phyloP scores from a whole-genome alignment of 2,329 filamentous ascomycete species.

The Aspergillus uvarum region DNA sequence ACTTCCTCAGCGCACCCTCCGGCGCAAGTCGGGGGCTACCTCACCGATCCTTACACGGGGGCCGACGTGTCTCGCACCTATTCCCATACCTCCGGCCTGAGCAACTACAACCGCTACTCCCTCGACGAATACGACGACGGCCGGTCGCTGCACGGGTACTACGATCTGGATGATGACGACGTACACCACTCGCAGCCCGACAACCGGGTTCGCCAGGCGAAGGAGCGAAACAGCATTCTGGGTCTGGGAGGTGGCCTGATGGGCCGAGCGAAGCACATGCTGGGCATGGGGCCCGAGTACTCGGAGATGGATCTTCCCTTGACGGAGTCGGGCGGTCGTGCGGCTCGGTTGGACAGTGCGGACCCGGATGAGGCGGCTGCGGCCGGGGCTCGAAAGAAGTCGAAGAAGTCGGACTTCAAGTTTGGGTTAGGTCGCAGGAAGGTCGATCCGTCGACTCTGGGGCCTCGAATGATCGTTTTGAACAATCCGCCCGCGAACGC shows the following conservation, averaged over 20 bases:
- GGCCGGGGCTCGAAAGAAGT: slow-evolving; percentile 55
- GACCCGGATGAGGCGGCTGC: slow-evolving; percentile 43
- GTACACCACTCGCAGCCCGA: slow-evolving; percentile 56
- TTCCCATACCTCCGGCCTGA: slow-evolving; percentile 76
- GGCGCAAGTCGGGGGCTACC: slow-evolving; percentile 34
- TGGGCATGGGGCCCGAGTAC: slow-evolving; percentile 84
- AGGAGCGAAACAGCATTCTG: slow-evolving; percentile 85
- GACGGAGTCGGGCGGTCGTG: slow-evolving; percentile 68
- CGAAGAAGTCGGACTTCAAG: slow-evolving; percentile 77
- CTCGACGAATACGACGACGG: slow-evolving; percentile 81
- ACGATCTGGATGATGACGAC: slow-evolving; percentile 61
- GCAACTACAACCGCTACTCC: slow-evolving; percentile 90
- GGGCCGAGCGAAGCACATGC: slow-evolving; percentile 82
- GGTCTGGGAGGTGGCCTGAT: slow-evolving; percentile 82
- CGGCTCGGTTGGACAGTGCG: slow-evolving; percentile 46
- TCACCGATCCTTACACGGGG: slow-evolving; percentile 40
- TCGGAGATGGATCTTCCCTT: slow-evolving; percentile 98
- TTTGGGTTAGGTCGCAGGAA: slow-evolving; percentile 86
- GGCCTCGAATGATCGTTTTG: slow-evolving; percentile 87
- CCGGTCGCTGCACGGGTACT: slow-evolving; percentile 68
- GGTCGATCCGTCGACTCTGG: slow-evolving; percentile 83
- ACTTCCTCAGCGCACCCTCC: slow-evolving; percentile 36
- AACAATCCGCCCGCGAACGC: slow-evolving; percentile 95
- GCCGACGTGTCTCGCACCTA: slow-evolving; percentile 48
- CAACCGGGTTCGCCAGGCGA: slow-evolving; percentile 56